Evolutionary conservation across 2,329 filamentous ascomycete genomes (phyloP).

Genomic region (Penicillium aurantiogriseum): DNA sequence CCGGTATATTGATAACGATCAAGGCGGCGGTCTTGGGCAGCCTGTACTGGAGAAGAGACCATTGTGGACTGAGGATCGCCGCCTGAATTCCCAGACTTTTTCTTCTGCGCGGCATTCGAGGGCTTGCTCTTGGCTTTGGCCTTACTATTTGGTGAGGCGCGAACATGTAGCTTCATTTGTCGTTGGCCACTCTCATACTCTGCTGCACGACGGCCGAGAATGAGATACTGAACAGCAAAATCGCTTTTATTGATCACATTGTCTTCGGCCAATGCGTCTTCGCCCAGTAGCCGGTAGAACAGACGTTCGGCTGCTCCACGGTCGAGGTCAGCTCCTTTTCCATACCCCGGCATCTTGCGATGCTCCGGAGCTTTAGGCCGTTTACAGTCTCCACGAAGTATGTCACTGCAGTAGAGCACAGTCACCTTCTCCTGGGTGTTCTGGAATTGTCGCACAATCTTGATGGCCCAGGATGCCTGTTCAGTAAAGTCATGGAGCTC

Average conservation of each 20-base stretch:
- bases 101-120: slow-evolving; percentile 25
- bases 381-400: slow-evolving; percentile 70
- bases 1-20: slow-evolving; percentile 27
- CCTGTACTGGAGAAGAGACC: slow-evolving; percentile 62
- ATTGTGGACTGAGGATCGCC: slow-evolving; percentile 63
- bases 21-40: slow-evolving; percentile 41
- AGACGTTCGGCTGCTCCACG: slow-evolving; percentile 78
- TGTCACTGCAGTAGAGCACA: slow-evolving; percentile 76
- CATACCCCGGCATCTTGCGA: slow-evolving; percentile 58
- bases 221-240: slow-evolving; percentile 70
- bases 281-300: slow-evolving; percentile 72
- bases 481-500: slow-evolving; percentile 74
- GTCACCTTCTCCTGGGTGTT: slow-evolving; percentile 59
- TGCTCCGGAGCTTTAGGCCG: slow-evolving; percentile 55
- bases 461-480: slow-evolving; percentile 68
- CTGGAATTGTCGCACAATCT: slow-evolving; percentile 61
- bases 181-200: slow-evolving; percentile 48
- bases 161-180: slow-evolving; percentile 55
- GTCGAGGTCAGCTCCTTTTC: slow-evolving; percentile 66
- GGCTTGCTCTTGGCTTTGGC: slow-evolving; percentile 25
- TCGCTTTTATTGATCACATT: slow-evolving; percentile 63
- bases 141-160: slow-evolving; percentile 47
- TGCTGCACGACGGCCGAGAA: slow-evolving; percentile 44
- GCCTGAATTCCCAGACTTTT: slow-evolving; percentile 41
- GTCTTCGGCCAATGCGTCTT: slow-evolving; percentile 71